Base-by-base conservation (phyloP, 495 filamentous ascomycete species). In the Aspergillus leporis region DNA sequence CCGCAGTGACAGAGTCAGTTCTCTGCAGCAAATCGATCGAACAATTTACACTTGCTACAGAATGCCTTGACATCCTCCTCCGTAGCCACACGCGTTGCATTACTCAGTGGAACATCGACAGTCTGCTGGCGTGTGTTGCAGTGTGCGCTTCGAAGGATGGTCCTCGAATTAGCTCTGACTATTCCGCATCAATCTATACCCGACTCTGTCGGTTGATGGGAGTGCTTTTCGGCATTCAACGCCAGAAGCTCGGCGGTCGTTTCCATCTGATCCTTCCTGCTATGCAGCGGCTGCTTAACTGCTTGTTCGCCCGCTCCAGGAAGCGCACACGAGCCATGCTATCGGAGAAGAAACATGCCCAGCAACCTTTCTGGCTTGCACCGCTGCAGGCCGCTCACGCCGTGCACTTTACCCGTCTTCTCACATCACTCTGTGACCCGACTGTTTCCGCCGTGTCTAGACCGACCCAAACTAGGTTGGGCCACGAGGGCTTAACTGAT, bases 351-450 rank as follows among this genome's bases (percentile, higher is more conserved):
- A 56, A 40, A 36, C 55, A 58, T 49, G 53, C 51, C 55, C 47
- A 70, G 9, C 71, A 72, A 18, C 78, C 76, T 12, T 73, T 72
- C 54, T 86, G 78, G 80, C 72, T 81, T 60, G 75, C 63, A 61
- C 78, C 62, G 55, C 56, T 77, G 59, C 54, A 73, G 12, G 74
- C 81, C 32, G 68, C 70, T 1, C 82, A 91, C 56, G 87, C 88
- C 5, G 73, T 79, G 41, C 76, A 80, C 28, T 91, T 86, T 69
- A 78, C 89, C 7, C 85, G 90, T 5, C 80, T 95, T 25, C 75
- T 97, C 31, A 89, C 85, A 6, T 80, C 89, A 4, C 81, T 96
- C 53, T 92, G 89, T 70, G 88, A 93, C 54, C 92, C 92, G 14
- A 89, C 86, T 14, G 83, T 84, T 16, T 91, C 87, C 0, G 88